Evolutionary conservation across 148 eudicot species (phyloP).

Genomic region (Drosera capensis): DNA sequence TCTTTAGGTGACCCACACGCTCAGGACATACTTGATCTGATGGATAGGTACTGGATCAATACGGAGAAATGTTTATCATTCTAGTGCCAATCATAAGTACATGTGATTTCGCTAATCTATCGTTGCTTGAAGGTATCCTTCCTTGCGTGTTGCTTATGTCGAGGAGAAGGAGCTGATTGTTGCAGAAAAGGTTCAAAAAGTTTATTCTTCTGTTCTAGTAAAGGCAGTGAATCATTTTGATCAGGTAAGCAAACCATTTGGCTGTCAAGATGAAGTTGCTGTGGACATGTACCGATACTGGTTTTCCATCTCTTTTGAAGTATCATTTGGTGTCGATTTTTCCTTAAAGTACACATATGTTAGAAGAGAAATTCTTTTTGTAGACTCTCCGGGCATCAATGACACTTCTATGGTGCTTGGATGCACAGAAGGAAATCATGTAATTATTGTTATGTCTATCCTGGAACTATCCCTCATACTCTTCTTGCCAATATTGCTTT

Average conservation of each 20-base stretch:
- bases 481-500: too few species aligned
- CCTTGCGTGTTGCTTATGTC: constrained; percentile 90
- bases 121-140: constrained; percentile 51
- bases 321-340: too few species aligned
- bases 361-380: too few species aligned
- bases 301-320: too few species aligned
- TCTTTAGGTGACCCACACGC: constrained; percentile 73
- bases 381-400: too few species aligned
- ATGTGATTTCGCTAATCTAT: background rate
- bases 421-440: too few species aligned
- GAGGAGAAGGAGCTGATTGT: constrained; percentile 63
- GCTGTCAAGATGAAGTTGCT: background rate
- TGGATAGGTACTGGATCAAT: constrained; percentile 39
- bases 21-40: constrained; percentile 61
- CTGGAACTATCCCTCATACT: too few species aligned
- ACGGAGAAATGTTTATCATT: background rate
- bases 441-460: too few species aligned
- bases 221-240: constrained; percentile 77
- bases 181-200: constrained; percentile 17
- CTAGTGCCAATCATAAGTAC: background rate
- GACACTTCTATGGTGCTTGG: too few species aligned
- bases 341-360: too few species aligned
- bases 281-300: too few species aligned
- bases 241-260: constrained; percentile 40
- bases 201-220: constrained; percentile 73